Base-by-base conservation (phyloP, 345 rosid genomes). In the Clausena lansium region DNA sequence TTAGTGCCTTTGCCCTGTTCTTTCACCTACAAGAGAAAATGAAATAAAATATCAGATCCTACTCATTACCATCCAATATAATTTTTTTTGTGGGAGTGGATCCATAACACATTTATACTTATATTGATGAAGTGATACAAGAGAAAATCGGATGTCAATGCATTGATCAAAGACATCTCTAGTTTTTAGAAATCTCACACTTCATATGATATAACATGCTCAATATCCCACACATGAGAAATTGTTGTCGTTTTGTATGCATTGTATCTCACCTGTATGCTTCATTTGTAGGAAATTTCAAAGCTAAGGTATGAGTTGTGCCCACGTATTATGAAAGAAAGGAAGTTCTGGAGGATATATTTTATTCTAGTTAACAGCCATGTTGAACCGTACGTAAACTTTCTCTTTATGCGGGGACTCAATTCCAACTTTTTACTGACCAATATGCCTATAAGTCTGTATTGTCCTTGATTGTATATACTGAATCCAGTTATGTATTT, bases 311-410 rank as follows among this genome's bases (percentile, higher is more conserved):
- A 87, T 64, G 88, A 84, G 79, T 81, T 90, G 59, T 90, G 92
- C 76, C 94, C 92, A 0, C 87, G 90, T 25, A 59, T 76, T 70
- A 90, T 90, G 89, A 86, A 82, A 86, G 94, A 90, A 73, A 84
- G 92, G 83, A 90, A 86, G 73, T 90, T 90, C 74, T 90, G 92
- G 94, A 87, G 89, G 86, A 86, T 88, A 78, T 90, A 90, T 81
- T 90, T 90, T 77, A 83, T 87, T 32, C 79, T 90, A 25, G 89
- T 87, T 58, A 87, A 85, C 81, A 90, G 58, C 78, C 92, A 90
- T 45, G 79, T 87, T 11, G 79, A 82, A n/a, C 88, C 67, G 91
- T 88, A 79, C 77, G 89, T 78, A 77, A 64, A 73, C 74, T 75
- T 13, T 68, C 62, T 60, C 71, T 25, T 58, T 19, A 27, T 63